Evolutionary conservation across 2,329 filamentous ascomycete genomes (phyloP).

Genomic region (Fusarium sp.): DNA sequence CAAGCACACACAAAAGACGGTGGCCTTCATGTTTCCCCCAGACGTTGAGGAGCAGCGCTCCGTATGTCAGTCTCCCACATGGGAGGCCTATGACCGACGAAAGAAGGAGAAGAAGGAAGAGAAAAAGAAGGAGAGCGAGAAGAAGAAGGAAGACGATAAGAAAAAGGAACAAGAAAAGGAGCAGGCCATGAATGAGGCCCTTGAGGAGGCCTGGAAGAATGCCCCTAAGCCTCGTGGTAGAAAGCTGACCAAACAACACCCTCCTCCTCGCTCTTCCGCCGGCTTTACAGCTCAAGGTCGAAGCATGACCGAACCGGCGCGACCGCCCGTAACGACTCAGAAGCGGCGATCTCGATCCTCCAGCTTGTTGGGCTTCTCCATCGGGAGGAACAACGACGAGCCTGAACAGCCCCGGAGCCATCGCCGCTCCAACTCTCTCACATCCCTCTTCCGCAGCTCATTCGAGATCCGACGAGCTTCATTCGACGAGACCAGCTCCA

Average conservation of each 20-base stretch:
- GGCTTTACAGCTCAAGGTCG: conserved; percentile 24
- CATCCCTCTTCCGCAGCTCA: conserved; percentile 50
- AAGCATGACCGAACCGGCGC: conserved; percentile 32
- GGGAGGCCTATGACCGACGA: conserved; percentile 67
- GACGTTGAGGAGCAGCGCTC: conserved; percentile 47
- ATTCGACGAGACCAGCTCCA: conserved; percentile 46
- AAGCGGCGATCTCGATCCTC: conserved; percentile 44
- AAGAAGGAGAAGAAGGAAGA: conserved; percentile 65
- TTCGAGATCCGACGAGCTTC: conserved; percentile 52
- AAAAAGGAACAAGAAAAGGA: conserved; percentile 35
- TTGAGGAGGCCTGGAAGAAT: conserved; percentile 40
- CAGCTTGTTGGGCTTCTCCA: conserved; percentile 43
- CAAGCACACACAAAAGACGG: conserved; percentile 44
- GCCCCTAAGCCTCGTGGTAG: conserved; percentile 39
- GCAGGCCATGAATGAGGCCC: conserved; percentile 32
- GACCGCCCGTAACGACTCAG: conserved; percentile 15
- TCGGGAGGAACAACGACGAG: conserved; percentile 38
- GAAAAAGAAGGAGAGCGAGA: conserved; percentile 56
- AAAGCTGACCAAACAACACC: conserved; percentile 50
- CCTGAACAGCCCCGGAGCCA: conserved; percentile 38
- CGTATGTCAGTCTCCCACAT: conserved; percentile 72
- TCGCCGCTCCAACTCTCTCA: conserved; percentile 53
- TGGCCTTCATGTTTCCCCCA: conserved; percentile 49
- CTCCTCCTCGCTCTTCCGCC: conserved; percentile 44
- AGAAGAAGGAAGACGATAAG: conserved; percentile 46